Conservation (phyloP, 2,329 filamentous ascomycete genomes). For the Pseudogymnoascus sp. region DNA sequence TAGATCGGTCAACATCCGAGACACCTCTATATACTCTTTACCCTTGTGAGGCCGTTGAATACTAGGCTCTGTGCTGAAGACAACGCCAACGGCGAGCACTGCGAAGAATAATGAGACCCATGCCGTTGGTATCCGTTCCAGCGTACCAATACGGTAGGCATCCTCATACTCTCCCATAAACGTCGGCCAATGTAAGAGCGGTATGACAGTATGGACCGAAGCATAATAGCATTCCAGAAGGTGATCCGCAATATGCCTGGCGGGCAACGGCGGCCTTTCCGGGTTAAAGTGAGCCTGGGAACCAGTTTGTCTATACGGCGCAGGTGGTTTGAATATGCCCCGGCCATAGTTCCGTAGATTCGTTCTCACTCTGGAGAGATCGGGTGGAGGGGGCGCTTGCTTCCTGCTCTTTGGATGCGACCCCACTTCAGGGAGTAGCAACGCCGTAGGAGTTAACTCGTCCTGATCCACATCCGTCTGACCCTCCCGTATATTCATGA, state of each 20-base stretch:
- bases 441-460: slow-evolving; percentile 33
- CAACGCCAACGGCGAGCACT: slow-evolving; percentile 70
- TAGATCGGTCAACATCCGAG: slow-evolving; percentile 62
- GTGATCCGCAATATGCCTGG: slow-evolving; percentile 59
- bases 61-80: slow-evolving; percentile 56
- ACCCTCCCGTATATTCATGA: slow-evolving; percentile 36
- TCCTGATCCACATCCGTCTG: slow-evolving; percentile 36
- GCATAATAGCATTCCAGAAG: slow-evolving; percentile 68
- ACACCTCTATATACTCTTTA: slow-evolving; percentile 60
- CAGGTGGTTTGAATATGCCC: slow-evolving; percentile 72
- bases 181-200: slow-evolving; percentile 79
- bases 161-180: slow-evolving; percentile 70
- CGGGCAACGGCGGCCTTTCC: slow-evolving; percentile 57
- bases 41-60: slow-evolving; percentile 47
- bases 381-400: slow-evolving; percentile 52
- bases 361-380: slow-evolving; percentile 61
- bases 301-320: slow-evolving; percentile 51
- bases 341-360: slow-evolving; percentile 67
- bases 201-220: slow-evolving; percentile 70
- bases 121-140: slow-evolving; percentile 52
- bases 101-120: slow-evolving; percentile 78
- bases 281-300: slow-evolving; percentile 41
- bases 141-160: slow-evolving; percentile 58
- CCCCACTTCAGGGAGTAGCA: slow-evolving; percentile 56
- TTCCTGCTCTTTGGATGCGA: slow-evolving; percentile 56